These are phyloP conservation scores for Calonectria fujianensis DNA, from an alignment of 2,329 filamentous ascomycete species.

Conservation along the genomic window DNA sequence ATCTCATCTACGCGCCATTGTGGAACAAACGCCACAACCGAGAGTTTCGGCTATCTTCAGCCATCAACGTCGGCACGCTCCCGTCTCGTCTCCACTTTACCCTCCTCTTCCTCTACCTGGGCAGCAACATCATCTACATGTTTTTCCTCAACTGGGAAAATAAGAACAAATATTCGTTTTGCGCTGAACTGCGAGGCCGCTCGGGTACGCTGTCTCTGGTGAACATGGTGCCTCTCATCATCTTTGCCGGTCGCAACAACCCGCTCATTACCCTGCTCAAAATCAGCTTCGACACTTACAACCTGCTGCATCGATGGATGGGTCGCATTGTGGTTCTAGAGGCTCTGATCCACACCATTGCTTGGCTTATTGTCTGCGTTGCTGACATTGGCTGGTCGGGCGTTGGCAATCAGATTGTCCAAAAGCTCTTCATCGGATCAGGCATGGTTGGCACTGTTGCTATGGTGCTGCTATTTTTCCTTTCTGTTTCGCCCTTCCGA, in stretches of 20 bases:
- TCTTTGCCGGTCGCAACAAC: conserved; percentile 95
- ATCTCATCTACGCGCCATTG: conserved; percentile 77
- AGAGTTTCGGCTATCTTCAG: conserved; percentile 77
- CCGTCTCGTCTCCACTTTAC: conserved; percentile 79
- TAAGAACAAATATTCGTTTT: conserved; percentile 76
- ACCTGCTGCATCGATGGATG: conserved; percentile 82
- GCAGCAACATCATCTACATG: conserved; percentile 79
- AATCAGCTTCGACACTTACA: conserved; percentile 97
- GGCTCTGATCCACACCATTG: conserved; percentile 79
- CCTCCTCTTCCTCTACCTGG: conserved; percentile 74
- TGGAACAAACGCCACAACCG: conserved; percentile 80
- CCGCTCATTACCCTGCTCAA: conserved; percentile 87
- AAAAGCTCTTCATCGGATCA: conserved; percentile 79
- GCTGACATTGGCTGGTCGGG: conserved; percentile 78
- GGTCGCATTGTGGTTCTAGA: conserved; percentile 84
- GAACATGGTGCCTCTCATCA: conserved; percentile 93
- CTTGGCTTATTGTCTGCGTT: conserved; percentile 84
- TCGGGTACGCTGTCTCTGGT: conserved; percentile 88
- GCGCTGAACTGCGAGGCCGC: conserved; percentile 89
- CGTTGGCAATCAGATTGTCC: conserved; percentile 71
- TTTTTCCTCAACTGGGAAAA: conserved; percentile 76
- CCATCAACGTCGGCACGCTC: conserved; percentile 76
- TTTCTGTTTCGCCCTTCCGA: conserved; percentile 86
- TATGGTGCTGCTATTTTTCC: conserved; percentile 80
- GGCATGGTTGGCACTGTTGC: conserved; percentile 77